phyloP scores from a whole-genome alignment of 345 rosid genomes.

The Eucalyptus curtisii region DNA sequence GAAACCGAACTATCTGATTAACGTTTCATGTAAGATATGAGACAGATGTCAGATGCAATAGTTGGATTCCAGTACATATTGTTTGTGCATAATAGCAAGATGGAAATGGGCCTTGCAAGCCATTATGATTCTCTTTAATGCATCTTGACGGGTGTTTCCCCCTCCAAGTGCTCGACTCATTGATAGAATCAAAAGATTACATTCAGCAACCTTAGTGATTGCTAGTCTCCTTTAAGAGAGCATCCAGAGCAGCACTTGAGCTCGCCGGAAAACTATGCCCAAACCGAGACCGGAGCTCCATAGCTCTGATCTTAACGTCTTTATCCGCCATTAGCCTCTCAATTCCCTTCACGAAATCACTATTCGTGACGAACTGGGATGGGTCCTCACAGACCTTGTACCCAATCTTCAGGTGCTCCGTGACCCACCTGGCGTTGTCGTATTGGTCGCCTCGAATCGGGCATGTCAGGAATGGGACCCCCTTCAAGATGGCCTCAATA shows the following conservation, averaged over 20 bases:
- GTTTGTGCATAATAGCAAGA: neutral
- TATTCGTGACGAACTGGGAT: neutral
- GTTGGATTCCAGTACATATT: neutral
- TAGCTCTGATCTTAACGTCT: slow-evolving; percentile 1
- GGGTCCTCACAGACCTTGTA: neutral
- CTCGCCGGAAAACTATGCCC: slow-evolving; percentile 9
- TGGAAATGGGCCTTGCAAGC: neutral
- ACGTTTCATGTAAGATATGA: neutral
- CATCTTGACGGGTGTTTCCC: neutral
- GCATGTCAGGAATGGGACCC: slow-evolving; percentile 33
- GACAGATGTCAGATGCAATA: neutral
- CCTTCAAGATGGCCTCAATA: slow-evolving; percentile 29
- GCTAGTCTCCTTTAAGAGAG: neutral
- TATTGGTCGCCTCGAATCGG: slow-evolving; percentile 43
- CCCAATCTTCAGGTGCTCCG: slow-evolving; percentile 1
- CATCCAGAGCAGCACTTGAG: slow-evolving; percentile 12
- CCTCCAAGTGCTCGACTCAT: neutral
- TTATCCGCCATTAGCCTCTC: slow-evolving; percentile 14
- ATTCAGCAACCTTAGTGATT: neutral
- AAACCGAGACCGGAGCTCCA: neutral
- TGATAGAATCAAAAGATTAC: neutral
- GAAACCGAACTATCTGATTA: neutral
- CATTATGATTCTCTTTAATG: neutral
- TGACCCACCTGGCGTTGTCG: slow-evolving; percentile 18
- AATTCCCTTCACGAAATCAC: slow-evolving; percentile 5